Evolutionary conservation across 768 basidiomycete genomes (phyloP).

Genomic region (Kwoniella sp.): DNA sequence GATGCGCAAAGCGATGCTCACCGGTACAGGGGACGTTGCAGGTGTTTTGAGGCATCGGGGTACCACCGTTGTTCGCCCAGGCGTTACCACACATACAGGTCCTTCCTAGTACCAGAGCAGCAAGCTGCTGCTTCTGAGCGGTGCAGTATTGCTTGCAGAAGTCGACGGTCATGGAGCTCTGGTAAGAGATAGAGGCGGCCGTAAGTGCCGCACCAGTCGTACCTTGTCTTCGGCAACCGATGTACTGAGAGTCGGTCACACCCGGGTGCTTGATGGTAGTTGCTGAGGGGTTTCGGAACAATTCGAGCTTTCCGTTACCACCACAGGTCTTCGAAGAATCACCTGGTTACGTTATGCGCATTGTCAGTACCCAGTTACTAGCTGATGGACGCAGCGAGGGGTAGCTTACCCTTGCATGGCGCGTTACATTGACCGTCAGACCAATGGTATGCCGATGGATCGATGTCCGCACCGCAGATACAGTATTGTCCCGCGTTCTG

Average conservation of each 20-base stretch:
- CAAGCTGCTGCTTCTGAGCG: slow-evolving; percentile 13
- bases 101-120: slow-evolving; percentile 14
- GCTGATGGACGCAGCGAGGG: background rate
- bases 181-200: slow-evolving; percentile 18
- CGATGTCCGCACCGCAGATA: slow-evolving; percentile 18
- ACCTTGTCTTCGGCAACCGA: slow-evolving; percentile 25
- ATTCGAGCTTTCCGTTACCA: slow-evolving; percentile 25
- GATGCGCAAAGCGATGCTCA: background rate
- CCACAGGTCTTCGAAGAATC: slow-evolving; percentile 37
- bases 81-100: slow-evolving; percentile 23
- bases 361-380: background rate
- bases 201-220: slow-evolving; percentile 6
- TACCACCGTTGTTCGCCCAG: slow-evolving; percentile 19
- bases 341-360: no score
- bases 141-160: slow-evolving; percentile 27
- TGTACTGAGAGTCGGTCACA: slow-evolving; percentile 21
- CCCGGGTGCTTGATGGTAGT: slow-evolving; percentile 20
- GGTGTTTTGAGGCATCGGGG: slow-evolving; percentile 14
- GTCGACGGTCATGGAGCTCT: slow-evolving; percentile 18
- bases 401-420: slow-evolving; percentile 8
- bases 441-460: slow-evolving; percentile 8
- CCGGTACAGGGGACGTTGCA: slow-evolving; percentile 22
- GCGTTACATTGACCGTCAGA: slow-evolving; percentile 13
- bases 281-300: slow-evolving; percentile 27
- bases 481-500: slow-evolving; percentile 23